These are phyloP conservation scores for Coniella vitis DNA, from an alignment of 2,329 filamentous ascomycete genomes.

Conservation along the genomic window DNA sequence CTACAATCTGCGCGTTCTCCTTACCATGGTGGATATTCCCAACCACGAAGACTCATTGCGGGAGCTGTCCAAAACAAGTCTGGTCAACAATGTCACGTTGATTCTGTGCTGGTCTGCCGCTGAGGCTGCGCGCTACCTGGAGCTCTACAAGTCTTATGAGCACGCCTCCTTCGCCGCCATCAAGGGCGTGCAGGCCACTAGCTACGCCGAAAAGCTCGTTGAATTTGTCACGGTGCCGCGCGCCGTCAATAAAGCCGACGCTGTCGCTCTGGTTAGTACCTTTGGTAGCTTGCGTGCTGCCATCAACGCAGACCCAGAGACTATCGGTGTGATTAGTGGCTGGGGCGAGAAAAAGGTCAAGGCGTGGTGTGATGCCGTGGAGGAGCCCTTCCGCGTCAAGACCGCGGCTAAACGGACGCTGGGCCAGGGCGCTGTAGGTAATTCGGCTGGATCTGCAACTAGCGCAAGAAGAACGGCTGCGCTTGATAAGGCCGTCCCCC, in stretches of 20 bases:
- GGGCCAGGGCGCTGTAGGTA: slow-evolving; percentile 20
- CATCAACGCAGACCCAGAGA: slow-evolving; percentile 80
- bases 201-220: slow-evolving; percentile 78
- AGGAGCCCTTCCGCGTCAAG: slow-evolving; percentile 75
- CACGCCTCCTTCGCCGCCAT: slow-evolving; percentile 76
- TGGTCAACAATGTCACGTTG: slow-evolving; percentile 88
- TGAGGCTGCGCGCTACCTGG: slow-evolving; percentile 88
- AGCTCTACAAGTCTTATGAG: slow-evolving; percentile 92
- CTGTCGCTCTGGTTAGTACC: slow-evolving; percentile 79
- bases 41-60: slow-evolving; percentile 88
- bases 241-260: slow-evolving; percentile 91
- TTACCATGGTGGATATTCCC: slow-evolving; percentile 89
- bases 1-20: slow-evolving; percentile 78
- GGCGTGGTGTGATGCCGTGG: slow-evolving; percentile 72
- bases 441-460: background rate
- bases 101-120: slow-evolving; percentile 91
- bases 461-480: slow-evolving; percentile 18
- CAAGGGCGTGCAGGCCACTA: slow-evolving; percentile 73
- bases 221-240: slow-evolving; percentile 90
- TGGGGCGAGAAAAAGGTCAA: slow-evolving; percentile 96
- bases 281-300: slow-evolving; percentile 86
- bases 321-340: slow-evolving; percentile 75
- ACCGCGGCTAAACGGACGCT: slow-evolving; percentile 52
- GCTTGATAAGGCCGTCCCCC: slow-evolving; percentile 19
- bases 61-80: slow-evolving; percentile 84